Base-by-base conservation (phyloP, 306 rosid genomes). In the Myrica gale region DNA sequence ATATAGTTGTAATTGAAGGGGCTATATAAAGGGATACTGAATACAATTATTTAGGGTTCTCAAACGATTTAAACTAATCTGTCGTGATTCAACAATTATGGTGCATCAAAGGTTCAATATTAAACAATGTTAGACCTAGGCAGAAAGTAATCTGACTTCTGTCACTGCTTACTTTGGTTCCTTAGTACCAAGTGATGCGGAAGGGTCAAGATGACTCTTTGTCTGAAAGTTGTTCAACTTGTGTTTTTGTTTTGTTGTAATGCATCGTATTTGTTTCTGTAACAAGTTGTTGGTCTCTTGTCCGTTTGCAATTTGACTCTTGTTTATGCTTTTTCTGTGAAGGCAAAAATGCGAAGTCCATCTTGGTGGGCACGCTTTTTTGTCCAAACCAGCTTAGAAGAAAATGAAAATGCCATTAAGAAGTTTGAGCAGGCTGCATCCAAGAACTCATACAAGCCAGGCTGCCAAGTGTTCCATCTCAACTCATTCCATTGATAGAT, bases 321-420 rank as follows among this genome's bases (percentile, higher is more conserved):
- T 3, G 70, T 50, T 48, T 56, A 20, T 78, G 72, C 66, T 78
- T 69, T 47, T 66, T 74, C 67, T 83, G 78, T 83, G 78, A 77
- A 93, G 98, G 96, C 97, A 61, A 91, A 93, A 88, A 88, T 91
- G 97, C 79, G 97, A 45, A 91, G 91, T 79, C 61, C 91, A 26
- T 73, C 98, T 72, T 93, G 97, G 96, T 93, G 98, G 98, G 86
- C 86, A 74, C 85, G 86, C 10, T 87, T 87, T 82, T 88, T 93
- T 63, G 74, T 78, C 55, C 89, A 84, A 76, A 84, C 82, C 67
- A 90, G 85, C 86, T 76, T 93, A 74, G 89, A 84, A 83, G 92
- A 87, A 83, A 86, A 90, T 57, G 93, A 88, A 68, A 82, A 72
- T 42, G 90, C 84, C 39, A 13, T 21, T 66, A 85, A 87, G 86